Evolutionary conservation across 768 basidiomycete species (phyloP).

Genomic region (Pholiota molesta): DNA sequence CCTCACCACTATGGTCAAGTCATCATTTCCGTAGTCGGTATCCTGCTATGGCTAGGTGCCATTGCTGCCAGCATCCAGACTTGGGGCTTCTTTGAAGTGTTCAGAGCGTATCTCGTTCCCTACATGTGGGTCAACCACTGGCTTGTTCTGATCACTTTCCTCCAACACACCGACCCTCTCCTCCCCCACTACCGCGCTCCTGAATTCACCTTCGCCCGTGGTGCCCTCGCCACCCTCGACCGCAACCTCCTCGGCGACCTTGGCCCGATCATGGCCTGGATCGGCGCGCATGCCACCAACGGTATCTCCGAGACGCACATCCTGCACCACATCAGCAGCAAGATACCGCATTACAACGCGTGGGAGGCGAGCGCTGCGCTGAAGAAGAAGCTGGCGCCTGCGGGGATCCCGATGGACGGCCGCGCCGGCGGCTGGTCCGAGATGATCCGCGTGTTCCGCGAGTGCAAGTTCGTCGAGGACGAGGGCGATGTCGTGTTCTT

Average conservation of each 20-base stretch:
- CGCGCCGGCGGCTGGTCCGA: conserved; percentile 81
- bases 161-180: conserved; percentile 96
- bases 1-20: conserved; percentile 78
- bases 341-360: conserved; percentile 95
- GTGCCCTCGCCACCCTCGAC: conserved; percentile 91
- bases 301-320: conserved; percentile 96
- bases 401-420: conserved; percentile 67
- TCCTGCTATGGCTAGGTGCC: conserved; percentile 70
- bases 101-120: conserved; percentile 81
- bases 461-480: conserved; percentile 96
- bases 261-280: conserved; percentile 80
- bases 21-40: conserved; percentile 81
- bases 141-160: conserved; percentile 95
- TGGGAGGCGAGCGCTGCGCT: conserved; percentile 91
- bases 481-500: conserved; percentile 90
- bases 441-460: conserved; percentile 73
- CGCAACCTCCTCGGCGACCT: conserved; percentile 78
- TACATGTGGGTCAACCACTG: conserved; percentile 96
- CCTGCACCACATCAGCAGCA: conserved; percentile 88
- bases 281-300: conserved; percentile 84
- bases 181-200: conserved; percentile 91
- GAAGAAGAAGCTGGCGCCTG: conserved; percentile 69
- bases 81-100: conserved; percentile 71
- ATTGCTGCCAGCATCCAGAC: conserved; percentile 58
- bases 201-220: conserved; percentile 92